A percentile compares a stretch with the other conserved stretches of the same genome.
Conservation (phyloP, 306 rosid species). For the Sicyos baderoa region DNA sequence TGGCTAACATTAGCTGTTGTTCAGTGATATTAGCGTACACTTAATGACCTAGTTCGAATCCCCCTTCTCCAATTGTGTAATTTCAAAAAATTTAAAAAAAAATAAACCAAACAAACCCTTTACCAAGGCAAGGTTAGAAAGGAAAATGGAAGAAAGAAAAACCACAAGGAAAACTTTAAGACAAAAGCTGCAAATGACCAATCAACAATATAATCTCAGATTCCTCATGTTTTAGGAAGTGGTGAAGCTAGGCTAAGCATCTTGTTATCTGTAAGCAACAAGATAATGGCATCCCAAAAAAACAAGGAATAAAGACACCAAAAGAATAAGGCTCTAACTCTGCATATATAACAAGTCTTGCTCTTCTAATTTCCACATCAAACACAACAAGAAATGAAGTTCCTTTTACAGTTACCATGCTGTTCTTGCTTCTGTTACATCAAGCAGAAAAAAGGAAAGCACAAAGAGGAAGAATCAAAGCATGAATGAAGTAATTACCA, state of each 20-base stretch:
- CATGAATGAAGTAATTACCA: constrained; percentile 22
- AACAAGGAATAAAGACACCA: not conserved
- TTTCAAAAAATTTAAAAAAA: too few species aligned
- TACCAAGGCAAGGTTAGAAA: not conserved
- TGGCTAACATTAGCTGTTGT: too few species aligned
- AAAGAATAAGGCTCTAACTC: constrained; percentile 1
- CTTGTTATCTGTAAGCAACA: constrained; percentile 20
- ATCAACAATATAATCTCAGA: constrained; percentile 8
- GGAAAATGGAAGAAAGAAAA: not conserved
- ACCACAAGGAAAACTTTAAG: not conserved
- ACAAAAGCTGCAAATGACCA: constrained; percentile 5
- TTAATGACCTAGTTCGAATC: too few species aligned
- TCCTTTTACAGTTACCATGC: constrained; percentile 46
- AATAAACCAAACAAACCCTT: not conserved
- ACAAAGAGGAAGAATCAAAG: constrained; percentile 38
- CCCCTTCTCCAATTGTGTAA: too few species aligned
- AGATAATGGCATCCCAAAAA: constrained; percentile 21
- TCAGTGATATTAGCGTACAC: too few species aligned
- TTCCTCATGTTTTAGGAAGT: constrained; percentile 10
- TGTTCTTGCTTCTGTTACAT: constrained; percentile 54
- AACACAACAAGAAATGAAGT: constrained; percentile 34
- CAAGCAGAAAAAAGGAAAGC: constrained; percentile 35
- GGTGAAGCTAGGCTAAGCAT: constrained; percentile 32
- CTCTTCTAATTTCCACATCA: constrained; percentile 18
- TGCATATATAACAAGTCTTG: constrained; percentile 9